Base-by-base conservation (phyloP, 306 rosid species). In the Astragalus glycyphyllos region DNA sequence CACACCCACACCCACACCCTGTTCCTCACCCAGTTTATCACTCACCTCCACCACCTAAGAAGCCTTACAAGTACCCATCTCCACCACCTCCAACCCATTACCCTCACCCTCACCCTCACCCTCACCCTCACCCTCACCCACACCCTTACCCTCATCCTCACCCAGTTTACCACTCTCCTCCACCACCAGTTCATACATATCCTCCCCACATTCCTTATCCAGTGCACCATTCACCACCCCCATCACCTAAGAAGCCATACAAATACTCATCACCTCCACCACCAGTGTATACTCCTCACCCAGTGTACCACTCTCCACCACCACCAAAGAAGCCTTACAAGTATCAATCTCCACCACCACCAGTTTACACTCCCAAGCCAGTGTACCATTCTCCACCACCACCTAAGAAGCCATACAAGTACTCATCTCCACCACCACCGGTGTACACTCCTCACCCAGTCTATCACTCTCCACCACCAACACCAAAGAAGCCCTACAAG, bases 401-500 rank as follows among this genome's bases (percentile, higher is more conserved):
- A 38, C 31, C 58, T 20, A 20, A 5, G 57, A 9, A 20, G 23
- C 23, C 23, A 20, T 20, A 20, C 23, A 20, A 20, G 23, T 20
- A 20, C 23, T 20, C 23, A 20, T 20, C 23, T 0, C 23, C 23
- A 0, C 23, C 23, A 20, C 31, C 31, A 26, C 31, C 31, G 3
- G 31, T 23, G 1, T 80, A 1, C 50, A 32, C 53, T 84, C 60
- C 68, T 26, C 45, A 74, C 20, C 83, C 86, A 6, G 15, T 49
- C 1, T 57, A 72, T 58, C 74, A 37, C 51, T 77, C 12, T 58
- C 89, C 90, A 29, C 88, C 82, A 0, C 88, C 86, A 1, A 76
- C 84, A 0, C 64, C 54, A 8, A 76, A 62, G 10, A 62, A 62
- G 23, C 77, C 76, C 0, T 70, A 70, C 60, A 63, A 70, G 58